phyloP scores from a whole-genome alignment of 139 green algal species.

The Chlamydomonas incerta region DNA sequence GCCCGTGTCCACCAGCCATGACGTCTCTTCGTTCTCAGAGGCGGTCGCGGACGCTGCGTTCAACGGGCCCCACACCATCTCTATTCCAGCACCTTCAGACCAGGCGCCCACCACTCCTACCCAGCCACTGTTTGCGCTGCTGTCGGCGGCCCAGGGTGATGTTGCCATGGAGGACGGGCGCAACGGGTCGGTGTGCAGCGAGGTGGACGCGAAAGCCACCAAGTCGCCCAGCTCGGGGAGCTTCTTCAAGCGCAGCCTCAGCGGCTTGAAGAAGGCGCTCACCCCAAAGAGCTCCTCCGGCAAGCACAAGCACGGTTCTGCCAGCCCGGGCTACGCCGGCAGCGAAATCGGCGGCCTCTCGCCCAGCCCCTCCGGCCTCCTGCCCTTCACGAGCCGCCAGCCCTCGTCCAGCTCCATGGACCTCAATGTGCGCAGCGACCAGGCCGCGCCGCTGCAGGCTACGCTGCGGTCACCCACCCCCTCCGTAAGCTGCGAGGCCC shows the following conservation, averaged over 20 bases:
- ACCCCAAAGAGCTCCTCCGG: not conserved
- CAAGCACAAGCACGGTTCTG: not conserved
- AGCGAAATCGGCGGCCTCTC: conserved; percentile 14
- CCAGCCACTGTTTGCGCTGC: not conserved
- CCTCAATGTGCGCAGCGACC: conserved; percentile 19
- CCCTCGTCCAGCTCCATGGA: conserved; percentile 19
- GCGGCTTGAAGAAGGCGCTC: conserved; percentile 11
- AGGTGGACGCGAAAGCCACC: not conserved
- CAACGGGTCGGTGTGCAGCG: not conserved
- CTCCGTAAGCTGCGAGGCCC: not conserved
- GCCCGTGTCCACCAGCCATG: conserved; percentile 31
- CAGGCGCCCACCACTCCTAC: not conserved
- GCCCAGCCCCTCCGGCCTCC: not conserved
- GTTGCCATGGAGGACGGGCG: too few relatives aligned
- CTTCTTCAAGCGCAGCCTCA: conserved; percentile 9
- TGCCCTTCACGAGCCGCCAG: conserved; percentile 1
- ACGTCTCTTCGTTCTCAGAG: not conserved
- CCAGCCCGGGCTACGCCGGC: conserved; percentile 6
- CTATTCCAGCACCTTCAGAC: not conserved
- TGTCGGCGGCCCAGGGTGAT: not conserved
- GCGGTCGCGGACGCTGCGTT: not conserved
- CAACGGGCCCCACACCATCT: not conserved
- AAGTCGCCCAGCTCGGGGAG: conserved; percentile 15
- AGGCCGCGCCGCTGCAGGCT: not conserved
- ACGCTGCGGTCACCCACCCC: not conserved